phyloP scores from a whole-genome alignment of 768 basidiomycete species.

The Artomyces pyxidatus region DNA sequence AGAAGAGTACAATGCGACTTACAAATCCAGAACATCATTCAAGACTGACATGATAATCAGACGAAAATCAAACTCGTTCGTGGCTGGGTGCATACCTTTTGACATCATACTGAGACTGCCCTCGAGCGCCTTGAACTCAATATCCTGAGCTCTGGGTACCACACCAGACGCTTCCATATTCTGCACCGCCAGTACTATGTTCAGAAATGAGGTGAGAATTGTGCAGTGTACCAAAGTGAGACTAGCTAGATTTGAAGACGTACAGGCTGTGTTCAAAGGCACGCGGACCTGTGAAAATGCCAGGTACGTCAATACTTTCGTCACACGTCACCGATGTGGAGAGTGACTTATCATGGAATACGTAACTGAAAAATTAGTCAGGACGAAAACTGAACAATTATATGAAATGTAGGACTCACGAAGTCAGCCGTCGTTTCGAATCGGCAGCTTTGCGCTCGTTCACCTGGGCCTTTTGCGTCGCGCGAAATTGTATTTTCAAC shows the following conservation, averaged over 20 bases:
- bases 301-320: conserved; percentile 12
- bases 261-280: conserved; percentile 67
- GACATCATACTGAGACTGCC: conserved; percentile 85
- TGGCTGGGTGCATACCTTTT: conserved; percentile 66
- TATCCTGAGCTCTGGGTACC: conserved; percentile 66
- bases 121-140: conserved; percentile 82
- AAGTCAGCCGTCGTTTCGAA: conserved; percentile 73
- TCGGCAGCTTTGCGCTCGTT: conserved; percentile 67
- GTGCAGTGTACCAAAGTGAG: background rate
- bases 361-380: conserved; percentile 48
- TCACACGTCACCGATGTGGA: conserved; percentile 27
- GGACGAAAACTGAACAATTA: too few species aligned
- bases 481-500: conserved; percentile 45
- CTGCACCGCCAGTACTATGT: conserved; percentile 70
- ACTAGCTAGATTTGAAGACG: too few species aligned
- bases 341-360: conserved; percentile 64
- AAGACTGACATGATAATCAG: conserved; percentile 35
- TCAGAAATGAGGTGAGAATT: background rate
- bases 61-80: conserved; percentile 1
- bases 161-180: conserved; percentile 80
- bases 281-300: conserved; percentile 59
- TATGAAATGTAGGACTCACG: conserved; percentile 50
- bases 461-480: conserved; percentile 52
- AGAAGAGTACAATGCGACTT: conserved; percentile 21
- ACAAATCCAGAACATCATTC: conserved; percentile 80